phyloP scores from a whole-genome alignment of 208 protist species.

The Acanthamoeba polyphaga region DNA sequence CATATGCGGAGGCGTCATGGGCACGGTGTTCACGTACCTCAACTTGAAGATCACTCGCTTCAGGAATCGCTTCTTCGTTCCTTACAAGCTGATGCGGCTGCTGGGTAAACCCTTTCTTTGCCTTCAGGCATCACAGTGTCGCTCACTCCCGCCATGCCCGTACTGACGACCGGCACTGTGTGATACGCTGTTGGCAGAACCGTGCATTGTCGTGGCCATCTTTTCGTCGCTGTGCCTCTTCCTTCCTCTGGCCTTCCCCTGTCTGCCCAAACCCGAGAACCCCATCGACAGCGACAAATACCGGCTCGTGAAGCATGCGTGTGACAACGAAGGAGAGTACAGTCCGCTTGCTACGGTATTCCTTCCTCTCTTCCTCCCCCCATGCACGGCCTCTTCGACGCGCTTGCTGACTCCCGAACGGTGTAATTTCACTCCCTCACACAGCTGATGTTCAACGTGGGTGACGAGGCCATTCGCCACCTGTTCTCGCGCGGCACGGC shows the following conservation, averaged over 20 bases:
- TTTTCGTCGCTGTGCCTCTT: constrained; percentile 85
- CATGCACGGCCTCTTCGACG: not conserved
- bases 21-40: constrained; percentile 93
- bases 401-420: not conserved
- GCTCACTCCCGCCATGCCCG: not conserved
- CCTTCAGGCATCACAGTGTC: constrained; percentile 31
- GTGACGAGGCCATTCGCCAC: constrained; percentile 93
- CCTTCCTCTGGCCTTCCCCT: constrained; percentile 84
- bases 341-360: constrained; percentile 91
- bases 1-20: constrained; percentile 90
- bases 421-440: not conserved
- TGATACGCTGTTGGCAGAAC: constrained; percentile 2
- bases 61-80: constrained; percentile 87
- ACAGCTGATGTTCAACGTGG: constrained; percentile 88
- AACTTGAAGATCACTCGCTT: constrained; percentile 93
- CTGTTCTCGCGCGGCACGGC: constrained; percentile 93
- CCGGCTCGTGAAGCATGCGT: constrained; percentile 86
- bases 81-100: constrained; percentile 88
- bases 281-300: constrained; percentile 75
- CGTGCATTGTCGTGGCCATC: constrained; percentile 90
- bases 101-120: constrained; percentile 79
- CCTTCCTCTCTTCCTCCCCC: too few relatives aligned
- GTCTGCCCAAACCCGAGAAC: constrained; percentile 76
- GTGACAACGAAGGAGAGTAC: constrained; percentile 87
- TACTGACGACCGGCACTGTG: constrained; percentile 69